Base-by-base conservation (phyloP, 192 early-diverging fungal species). In the Oehlia diaphana region DNA sequence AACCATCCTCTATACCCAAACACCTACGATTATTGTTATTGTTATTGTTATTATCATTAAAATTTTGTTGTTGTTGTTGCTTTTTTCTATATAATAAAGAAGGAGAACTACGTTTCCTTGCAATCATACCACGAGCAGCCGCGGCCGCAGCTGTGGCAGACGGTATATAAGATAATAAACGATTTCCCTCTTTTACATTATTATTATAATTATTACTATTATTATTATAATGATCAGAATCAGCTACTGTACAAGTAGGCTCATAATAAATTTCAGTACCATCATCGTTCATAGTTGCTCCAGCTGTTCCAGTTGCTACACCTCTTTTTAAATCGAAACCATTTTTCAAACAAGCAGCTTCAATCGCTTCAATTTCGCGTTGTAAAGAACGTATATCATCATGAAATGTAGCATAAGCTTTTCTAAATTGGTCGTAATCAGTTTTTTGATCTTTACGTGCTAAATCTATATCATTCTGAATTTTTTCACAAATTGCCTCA, bases 341-440 rank as follows among this genome's bases (percentile, higher is more conserved):
- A 26, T 26, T 23, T 14, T 31, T 21, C 50, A 77, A 12, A 65
- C 63, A 77, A 14, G 4, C 9, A 6, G 62, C 62, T 44, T 77
- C 75, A 21, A 53, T 26, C 63, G 31, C 63, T 66, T 77, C 75
- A 14, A 77, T 77, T 77, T 77, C 75, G 16, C 31, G 75, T 77
- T 77, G 75, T 39, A 77, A n/a, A 42, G 75, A 63, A 66, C 75
- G 75, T 65, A 77, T 44, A 42, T 77, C 75, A 77, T 65, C 62
- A 31, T 44, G 19, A 10, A 77, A 64, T 26, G 62, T 31, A 8
- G 75, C 39, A 42, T 53, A 65, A 35, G n/a, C 6, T 23, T 37
- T 47, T n/a, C 28, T 28, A 53, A 77, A 77, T 44, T 53, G 75
- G 2, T 77, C 75, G 10, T 77, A 77, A 66, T 77, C 75, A 2